phyloP scores from a whole-genome alignment of 73 alveolate species.

The Blepharisma stoltei region DNA sequence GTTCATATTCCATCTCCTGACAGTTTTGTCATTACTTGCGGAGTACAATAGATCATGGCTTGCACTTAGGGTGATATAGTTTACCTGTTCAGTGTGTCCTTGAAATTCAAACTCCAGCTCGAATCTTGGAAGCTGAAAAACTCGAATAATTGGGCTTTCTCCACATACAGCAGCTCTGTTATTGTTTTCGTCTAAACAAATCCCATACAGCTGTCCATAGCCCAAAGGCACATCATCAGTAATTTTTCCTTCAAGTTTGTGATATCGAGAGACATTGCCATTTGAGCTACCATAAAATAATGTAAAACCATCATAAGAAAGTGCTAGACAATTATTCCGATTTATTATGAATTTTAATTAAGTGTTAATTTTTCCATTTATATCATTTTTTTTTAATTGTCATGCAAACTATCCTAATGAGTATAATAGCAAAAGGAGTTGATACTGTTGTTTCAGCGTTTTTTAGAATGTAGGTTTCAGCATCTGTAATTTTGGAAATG shows the following conservation, averaged over 20 bases:
- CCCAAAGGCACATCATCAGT: constrained; percentile 25
- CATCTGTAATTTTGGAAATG: neutral
- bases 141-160: neutral
- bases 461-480: neutral
- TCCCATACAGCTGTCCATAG: neutral
- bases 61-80: neutral
- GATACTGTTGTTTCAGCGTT: constrained; percentile 23
- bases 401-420: too few species aligned
- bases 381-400: too few species aligned
- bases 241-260: neutral
- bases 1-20: neutral
- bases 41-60: neutral
- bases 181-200: constrained; percentile 8
- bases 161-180: constrained; percentile 12
- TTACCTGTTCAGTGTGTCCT: constrained; percentile 8
- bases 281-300: constrained; percentile 9
- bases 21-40: constrained; percentile 9
- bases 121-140: constrained; percentile 20
- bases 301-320: neutral
- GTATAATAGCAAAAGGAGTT: constrained; percentile 25
- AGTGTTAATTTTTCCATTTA: too few species aligned
- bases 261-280: constrained; percentile 26
- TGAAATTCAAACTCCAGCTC: neutral
- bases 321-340: constrained; percentile 2
- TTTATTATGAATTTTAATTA: too few species aligned